Base-by-base conservation (phyloP, 371 early-diverging fungal species). In the Haplosporangium sp. region DNA sequence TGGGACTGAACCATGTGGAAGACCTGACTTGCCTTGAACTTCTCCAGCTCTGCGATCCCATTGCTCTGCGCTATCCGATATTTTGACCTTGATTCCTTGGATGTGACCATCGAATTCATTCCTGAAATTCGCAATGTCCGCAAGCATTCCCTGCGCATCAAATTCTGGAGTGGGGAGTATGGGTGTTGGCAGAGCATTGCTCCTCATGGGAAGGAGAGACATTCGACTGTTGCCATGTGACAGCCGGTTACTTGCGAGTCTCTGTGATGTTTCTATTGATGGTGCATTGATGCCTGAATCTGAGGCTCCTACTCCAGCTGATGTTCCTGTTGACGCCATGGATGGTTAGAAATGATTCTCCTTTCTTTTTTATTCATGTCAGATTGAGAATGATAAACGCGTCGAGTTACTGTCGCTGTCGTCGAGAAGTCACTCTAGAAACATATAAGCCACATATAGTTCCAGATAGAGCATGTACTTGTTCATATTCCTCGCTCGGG, bases 81-180 rank as follows among this genome's bases (percentile, higher is more conserved):
- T 76, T 60, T 59, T 69, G n/a, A 67, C 23, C 61, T 70, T 76
- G 48, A 66, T 66, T 42, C 59, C 66, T 59, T 76, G 71, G 37
- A 65, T 55, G 16, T 65, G 20, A 36, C n/a, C 42, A 60, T 67
- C 67, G 23, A 76, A 23, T 21, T 76, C 76, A 23, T 55, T 76
- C 16, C 48, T 59, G 51, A 76, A 76, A 6, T 67, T 70, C 6
- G 61, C 59, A 0, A 62, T 59, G 2, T 66, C 58, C 5, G 76
- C 76, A 21, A 40, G 40, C 41, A 76, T 54, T 29, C 70, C 76
- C 13, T 76, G 71, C 21, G 58, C 63, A 40, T 76, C 76, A 36
- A 76, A 51, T 29, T 70, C 64, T 4, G 76, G 76, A 8, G 51
- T 54, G 0, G 70, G 66, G 5, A 76, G 55, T 14, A 21, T n/a